Percentiles rank a stretch among this genome's conserved stretches.
Evolutionary conservation across 805 yeast genomes (phyloP).

Genomic region (Candida chilensis): DNA sequence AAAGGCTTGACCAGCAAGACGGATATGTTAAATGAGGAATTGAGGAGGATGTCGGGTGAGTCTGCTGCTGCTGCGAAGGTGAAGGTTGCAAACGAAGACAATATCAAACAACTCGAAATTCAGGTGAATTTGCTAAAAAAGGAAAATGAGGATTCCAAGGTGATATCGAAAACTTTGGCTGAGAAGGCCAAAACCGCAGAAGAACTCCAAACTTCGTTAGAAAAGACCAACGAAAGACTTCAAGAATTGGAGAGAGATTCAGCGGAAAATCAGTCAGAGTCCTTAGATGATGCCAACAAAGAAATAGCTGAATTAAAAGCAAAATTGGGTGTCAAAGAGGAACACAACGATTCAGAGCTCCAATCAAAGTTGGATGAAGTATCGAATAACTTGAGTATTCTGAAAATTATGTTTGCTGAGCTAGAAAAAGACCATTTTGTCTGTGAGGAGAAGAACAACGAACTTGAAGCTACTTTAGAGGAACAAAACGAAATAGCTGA

Average conservation of each 20-base stretch:
- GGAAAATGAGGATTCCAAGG: conserved; percentile 3
- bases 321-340: conserved; percentile 10
- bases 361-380: conserved; percentile 7
- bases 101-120: conserved; percentile 9
- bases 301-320: conserved; percentile 7
- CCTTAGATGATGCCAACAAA: not conserved
- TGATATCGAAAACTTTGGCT: not conserved
- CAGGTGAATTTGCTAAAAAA: conserved; percentile 5
- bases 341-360: conserved; percentile 11
- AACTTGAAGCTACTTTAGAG: conserved; percentile 6
- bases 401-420: not conserved
- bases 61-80: conserved; percentile 4
- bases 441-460: conserved; percentile 5
- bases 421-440: conserved; percentile 1
- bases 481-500: conserved; percentile 8
- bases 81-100: not conserved
- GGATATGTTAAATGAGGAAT: conserved; percentile 53
- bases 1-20: conserved; percentile 53
- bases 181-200: conserved; percentile 1
- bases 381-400: conserved; percentile 1
- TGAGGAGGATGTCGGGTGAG: conserved; percentile 36
- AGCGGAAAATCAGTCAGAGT: not conserved
- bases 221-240: conserved; percentile 1
- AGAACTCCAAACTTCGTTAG: not conserved
- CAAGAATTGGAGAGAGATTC: conserved; percentile 4